Percentiles rank a stretch among this genome's conserved stretches.
Evolutionary conservation across 768 basidiomycete genomes (phyloP).

Genomic region (Tricholoma bakamatsutake): DNA sequence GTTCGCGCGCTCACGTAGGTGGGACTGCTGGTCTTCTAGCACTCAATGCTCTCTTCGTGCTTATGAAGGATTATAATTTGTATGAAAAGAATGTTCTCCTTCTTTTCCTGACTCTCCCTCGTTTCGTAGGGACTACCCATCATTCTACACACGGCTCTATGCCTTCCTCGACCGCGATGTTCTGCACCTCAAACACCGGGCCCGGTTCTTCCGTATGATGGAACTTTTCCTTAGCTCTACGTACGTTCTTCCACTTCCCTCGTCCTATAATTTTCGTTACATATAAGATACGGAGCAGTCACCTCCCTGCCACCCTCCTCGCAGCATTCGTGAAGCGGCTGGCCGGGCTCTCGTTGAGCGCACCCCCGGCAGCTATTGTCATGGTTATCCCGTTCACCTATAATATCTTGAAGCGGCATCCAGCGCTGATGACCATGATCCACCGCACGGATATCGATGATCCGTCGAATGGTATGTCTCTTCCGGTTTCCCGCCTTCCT

Average conservation of each 20-base stretch:
- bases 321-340: slow-evolving; percentile 95
- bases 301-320: slow-evolving; percentile 84
- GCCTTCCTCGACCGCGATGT: slow-evolving; percentile 83
- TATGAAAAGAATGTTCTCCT: slow-evolving; percentile 32
- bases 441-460: slow-evolving; percentile 51
- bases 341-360: slow-evolving; percentile 73
- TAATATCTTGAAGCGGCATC: slow-evolving; percentile 89
- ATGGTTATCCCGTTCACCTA: slow-evolving; percentile 92
- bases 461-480: slow-evolving; percentile 27
- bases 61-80: slow-evolving; percentile 94
- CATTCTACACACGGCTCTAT: slow-evolving; percentile 91
- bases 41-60: slow-evolving; percentile 83
- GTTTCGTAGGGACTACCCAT: slow-evolving; percentile 79
- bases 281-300: slow-evolving; percentile 30
- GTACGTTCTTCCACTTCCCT: slow-evolving; percentile 37
- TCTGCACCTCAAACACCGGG: slow-evolving; percentile 87
- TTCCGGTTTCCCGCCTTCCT: too few relatives aligned
- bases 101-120: not conserved
- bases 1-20: slow-evolving; percentile 36
- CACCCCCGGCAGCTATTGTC: slow-evolving; percentile 87
- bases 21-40: slow-evolving; percentile 84
- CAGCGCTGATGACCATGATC: slow-evolving; percentile 89
- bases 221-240: slow-evolving; percentile 91
- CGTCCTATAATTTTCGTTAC: not conserved
- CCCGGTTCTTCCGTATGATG: slow-evolving; percentile 89